Evolutionary conservation across 1,284 basidiomycete genomes (phyloP).

Genomic region (Somion occarium): DNA sequence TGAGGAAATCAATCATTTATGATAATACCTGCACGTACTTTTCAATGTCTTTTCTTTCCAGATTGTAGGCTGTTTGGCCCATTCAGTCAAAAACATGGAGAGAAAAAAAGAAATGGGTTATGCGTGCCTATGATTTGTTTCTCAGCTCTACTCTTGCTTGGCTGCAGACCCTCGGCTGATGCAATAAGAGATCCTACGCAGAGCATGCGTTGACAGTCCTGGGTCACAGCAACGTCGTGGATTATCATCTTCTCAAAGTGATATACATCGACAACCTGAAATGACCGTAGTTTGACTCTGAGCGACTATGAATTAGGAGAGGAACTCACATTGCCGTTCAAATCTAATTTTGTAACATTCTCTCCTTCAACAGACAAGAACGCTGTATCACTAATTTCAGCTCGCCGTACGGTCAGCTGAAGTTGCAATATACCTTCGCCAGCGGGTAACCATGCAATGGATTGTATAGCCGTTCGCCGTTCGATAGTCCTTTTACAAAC

Average conservation of each 20-base stretch:
- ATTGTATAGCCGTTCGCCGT: slow-evolving; percentile 54
- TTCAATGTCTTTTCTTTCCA: slow-evolving; percentile 57
- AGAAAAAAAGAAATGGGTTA: no score
- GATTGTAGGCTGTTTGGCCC: slow-evolving; percentile 68
- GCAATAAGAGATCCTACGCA: slow-evolving; percentile 66
- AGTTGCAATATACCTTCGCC: slow-evolving; percentile 58
- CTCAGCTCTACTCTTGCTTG: slow-evolving; percentile 69
- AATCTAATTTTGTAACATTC: slow-evolving; percentile 46
- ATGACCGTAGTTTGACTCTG: neutral
- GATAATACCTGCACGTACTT: slow-evolving; percentile 41
- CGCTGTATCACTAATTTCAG: slow-evolving; percentile 25
- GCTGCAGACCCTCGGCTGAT: slow-evolving; percentile 59
- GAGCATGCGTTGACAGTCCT: slow-evolving; percentile 59
- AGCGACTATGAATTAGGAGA: neutral
- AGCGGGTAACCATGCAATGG: slow-evolving; percentile 68
- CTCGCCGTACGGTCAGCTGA: neutral
- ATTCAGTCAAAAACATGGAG: no score
- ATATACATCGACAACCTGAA: slow-evolving; percentile 52
- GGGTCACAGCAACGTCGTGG: slow-evolving; percentile 70
- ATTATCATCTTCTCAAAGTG: slow-evolving; percentile 62
- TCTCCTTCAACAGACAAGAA: slow-evolving; percentile 56
- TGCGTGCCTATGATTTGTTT: slow-evolving; percentile 71
- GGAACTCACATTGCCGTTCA: slow-evolving; percentile 39
- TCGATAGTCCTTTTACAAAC: slow-evolving; percentile 70
- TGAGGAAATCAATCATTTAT: neutral